Conservation (phyloP, 129 eudicot genomes). For the Flaveria bidentis region DNA sequence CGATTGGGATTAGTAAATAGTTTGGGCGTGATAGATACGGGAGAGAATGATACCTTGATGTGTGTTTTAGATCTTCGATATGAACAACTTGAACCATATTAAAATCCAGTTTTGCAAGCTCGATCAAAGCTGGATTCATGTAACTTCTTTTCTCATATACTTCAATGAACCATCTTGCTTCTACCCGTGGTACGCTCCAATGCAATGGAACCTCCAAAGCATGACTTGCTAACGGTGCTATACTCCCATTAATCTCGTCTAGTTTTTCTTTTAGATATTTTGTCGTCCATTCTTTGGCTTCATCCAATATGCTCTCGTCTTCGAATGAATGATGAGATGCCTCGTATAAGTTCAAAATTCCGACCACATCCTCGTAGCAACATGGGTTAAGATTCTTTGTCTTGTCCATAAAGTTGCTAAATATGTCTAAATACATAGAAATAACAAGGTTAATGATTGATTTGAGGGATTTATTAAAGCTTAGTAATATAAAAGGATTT, state of each 20-base stretch:
- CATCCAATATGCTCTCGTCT: conserved; percentile 25
- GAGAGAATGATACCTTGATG: conserved; percentile 29
- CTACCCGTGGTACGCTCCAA: conserved; percentile 36
- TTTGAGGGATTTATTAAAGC: not conserved
- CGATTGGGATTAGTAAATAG: not conserved
- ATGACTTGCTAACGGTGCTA: conserved; percentile 20
- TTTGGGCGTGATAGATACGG: not conserved
- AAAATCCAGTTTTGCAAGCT: conserved; percentile 34
- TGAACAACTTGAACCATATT: conserved; percentile 29
- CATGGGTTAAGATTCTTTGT: not conserved
- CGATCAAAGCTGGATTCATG: conserved; percentile 16
- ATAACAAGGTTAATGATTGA: not conserved
- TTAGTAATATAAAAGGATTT: not conserved
- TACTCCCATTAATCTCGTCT: not conserved
- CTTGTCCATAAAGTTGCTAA: conserved; percentile 5
- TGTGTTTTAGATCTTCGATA: conserved; percentile 31
- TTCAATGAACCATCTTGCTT: conserved; percentile 30
- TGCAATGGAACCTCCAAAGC: conserved; percentile 36
- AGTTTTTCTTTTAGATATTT: conserved; percentile 17
- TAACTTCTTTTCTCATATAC: not conserved
- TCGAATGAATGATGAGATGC: conserved; percentile 38
- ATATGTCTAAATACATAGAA: conserved; percentile 7
- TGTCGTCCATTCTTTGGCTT: conserved; percentile 18
- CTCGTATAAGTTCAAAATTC: conserved; percentile 31
- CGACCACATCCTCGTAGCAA: not conserved